Evolutionary conservation across 2,329 filamentous ascomycete genomes (phyloP).

Genomic region (Pseudovirgaria hyperparasitica): DNA sequence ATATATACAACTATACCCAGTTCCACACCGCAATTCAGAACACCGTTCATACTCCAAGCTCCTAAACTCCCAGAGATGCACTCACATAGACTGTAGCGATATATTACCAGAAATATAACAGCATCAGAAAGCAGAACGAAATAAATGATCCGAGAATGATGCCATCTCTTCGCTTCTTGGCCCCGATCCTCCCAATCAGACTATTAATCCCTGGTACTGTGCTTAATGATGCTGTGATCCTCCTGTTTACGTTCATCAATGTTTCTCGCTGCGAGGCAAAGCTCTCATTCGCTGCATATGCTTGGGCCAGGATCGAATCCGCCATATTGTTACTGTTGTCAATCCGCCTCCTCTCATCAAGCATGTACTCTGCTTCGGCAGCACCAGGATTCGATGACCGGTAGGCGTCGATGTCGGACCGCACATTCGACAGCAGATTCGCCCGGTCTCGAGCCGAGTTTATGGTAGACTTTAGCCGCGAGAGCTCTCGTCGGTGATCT

Average conservation of each 20-base stretch:
- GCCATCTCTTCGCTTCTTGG: slow-evolving; percentile 88
- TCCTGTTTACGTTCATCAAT: slow-evolving; percentile 73
- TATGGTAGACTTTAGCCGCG: slow-evolving; percentile 60
- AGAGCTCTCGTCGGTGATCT: slow-evolving; percentile 74
- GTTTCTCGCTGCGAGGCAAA: slow-evolving; percentile 82
- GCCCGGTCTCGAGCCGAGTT: slow-evolving; percentile 70
- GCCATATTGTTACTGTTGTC: slow-evolving; percentile 84
- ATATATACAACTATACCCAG: slow-evolving; percentile 14
- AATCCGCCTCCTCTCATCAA: slow-evolving; percentile 72
- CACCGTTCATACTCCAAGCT: not conserved
- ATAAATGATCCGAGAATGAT: slow-evolving; percentile 89
- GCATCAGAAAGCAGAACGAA: slow-evolving; percentile 77
- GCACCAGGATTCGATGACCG: slow-evolving; percentile 67
- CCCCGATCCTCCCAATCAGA: slow-evolving; percentile 82
- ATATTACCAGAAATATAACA: slow-evolving; percentile 46
- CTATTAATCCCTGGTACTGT: slow-evolving; percentile 89
- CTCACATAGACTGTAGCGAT: too few relatives aligned
- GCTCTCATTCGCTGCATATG: slow-evolving; percentile 90
- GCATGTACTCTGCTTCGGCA: slow-evolving; percentile 92
- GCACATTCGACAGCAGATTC: slow-evolving; percentile 82
- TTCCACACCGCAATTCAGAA: slow-evolving; percentile 11
- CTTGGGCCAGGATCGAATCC: slow-evolving; percentile 84
- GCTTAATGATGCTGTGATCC: slow-evolving; percentile 79
- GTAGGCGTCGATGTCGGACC: slow-evolving; percentile 84
- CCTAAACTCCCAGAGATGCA: slow-evolving; percentile 2